Conservation (phyloP, 306 rosid genomes). For the Cucurbita ficifolia region DNA sequence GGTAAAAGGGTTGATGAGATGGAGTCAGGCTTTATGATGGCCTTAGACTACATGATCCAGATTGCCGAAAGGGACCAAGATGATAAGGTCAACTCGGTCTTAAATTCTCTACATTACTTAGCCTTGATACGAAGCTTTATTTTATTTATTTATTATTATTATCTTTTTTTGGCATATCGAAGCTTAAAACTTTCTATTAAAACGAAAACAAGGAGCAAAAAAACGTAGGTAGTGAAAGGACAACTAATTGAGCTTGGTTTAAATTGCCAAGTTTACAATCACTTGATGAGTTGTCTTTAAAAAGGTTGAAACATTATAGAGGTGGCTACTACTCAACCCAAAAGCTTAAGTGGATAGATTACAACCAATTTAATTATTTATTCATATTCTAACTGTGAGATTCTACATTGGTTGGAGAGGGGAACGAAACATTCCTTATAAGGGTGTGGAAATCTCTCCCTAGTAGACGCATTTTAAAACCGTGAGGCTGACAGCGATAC, state of each 20-base stretch:
- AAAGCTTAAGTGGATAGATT: neutral
- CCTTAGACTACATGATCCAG: conserved; percentile 85
- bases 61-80: conserved; percentile 72
- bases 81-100: conserved; percentile 44
- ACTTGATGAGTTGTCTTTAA: neutral
- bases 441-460: too few species aligned
- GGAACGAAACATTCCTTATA: too few species aligned
- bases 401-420: too few species aligned
- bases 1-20: conserved; percentile 94
- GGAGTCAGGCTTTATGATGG: conserved; percentile 87
- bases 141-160: neutral
- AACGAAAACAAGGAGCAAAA: neutral
- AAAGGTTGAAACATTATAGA: neutral
- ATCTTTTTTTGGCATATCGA: neutral
- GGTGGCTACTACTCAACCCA: neutral
- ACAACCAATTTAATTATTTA: neutral
- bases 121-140: neutral
- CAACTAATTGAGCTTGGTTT: neutral
- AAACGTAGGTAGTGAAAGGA: neutral
- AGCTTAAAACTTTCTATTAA: neutral
- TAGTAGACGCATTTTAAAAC: too few species aligned
- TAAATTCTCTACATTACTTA: neutral
- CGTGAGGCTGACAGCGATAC: too few species aligned
- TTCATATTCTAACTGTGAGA: neutral
- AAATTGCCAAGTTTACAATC: neutral